phyloP scores from a whole-genome alignment of 805 yeast species.

The Starmerella ratchasimensis region DNA sequence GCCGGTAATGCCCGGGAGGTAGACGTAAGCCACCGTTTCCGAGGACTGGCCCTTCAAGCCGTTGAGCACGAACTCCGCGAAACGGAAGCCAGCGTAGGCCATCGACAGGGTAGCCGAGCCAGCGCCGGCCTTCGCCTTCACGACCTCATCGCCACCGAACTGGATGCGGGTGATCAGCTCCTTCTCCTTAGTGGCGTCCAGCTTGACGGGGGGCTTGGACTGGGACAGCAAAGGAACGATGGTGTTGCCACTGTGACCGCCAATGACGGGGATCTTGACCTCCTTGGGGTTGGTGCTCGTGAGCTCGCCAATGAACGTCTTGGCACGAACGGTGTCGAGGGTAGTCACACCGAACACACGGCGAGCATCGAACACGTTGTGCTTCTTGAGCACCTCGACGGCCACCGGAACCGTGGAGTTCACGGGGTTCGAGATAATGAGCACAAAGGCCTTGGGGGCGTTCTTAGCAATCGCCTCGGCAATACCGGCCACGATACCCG shows the following conservation, averaged over 20 bases:
- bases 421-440: slow-evolving; percentile 85
- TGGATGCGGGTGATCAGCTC: slow-evolving; percentile 77
- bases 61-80: slow-evolving; percentile 45
- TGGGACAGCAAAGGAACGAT: slow-evolving; percentile 70
- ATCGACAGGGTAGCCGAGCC: slow-evolving; percentile 92
- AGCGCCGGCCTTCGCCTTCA: slow-evolving; percentile 82
- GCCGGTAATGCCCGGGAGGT: slow-evolving; percentile 27
- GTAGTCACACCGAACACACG: slow-evolving; percentile 81
- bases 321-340: slow-evolving; percentile 76
- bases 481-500: slow-evolving; percentile 60
- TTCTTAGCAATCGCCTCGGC: slow-evolving; percentile 59
- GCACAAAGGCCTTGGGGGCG: slow-evolving; percentile 62
- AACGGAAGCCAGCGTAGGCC: slow-evolving; percentile 87
- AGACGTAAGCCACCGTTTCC: slow-evolving; percentile 33
- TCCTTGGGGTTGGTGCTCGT: slow-evolving; percentile 35
- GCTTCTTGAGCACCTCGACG: slow-evolving; percentile 58
- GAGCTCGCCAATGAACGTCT: slow-evolving; percentile 57
- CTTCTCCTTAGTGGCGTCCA: slow-evolving; percentile 31
- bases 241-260: slow-evolving; percentile 93
- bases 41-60: slow-evolving; percentile 30
- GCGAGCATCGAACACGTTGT: slow-evolving; percentile 54
- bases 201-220: slow-evolving; percentile 26
- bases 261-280: slow-evolving; percentile 57
- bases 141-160: slow-evolving; percentile 95
- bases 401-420: slow-evolving; percentile 87